A percentile compares a stretch with the other conserved stretches of the same genome.
Evolutionary conservation across 257 asterid species (phyloP).

Genomic region (Solanum medicagineum): DNA sequence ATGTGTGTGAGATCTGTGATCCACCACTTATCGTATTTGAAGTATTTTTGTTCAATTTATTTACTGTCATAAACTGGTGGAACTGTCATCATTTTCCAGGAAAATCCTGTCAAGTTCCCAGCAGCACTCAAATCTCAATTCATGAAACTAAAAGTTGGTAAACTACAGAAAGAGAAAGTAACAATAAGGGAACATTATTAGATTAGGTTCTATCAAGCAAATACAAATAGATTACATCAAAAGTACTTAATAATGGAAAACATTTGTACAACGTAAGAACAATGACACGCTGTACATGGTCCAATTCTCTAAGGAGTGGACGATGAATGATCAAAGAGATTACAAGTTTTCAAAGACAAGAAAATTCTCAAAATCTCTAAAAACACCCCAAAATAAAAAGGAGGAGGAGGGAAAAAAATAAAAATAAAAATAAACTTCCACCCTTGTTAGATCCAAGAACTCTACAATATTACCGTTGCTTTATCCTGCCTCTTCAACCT

Average conservation of each 20-base stretch:
- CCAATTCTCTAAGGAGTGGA: neutral
- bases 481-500: neutral
- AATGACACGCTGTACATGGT: neutral
- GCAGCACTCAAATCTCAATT: neutral
- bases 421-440: neutral
- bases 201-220: neutral
- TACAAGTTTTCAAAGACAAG: neutral
- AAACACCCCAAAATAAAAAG: neutral
- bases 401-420: neutral
- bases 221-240: neutral
- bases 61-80: neutral
- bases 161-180: neutral
- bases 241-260: neutral
- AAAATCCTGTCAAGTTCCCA: neutral
- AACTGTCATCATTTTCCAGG: neutral
- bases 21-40: neutral
- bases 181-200: neutral
- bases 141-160: neutral
- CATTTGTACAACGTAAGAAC: slow-evolving; percentile 3
- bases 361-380: neutral
- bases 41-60: too few species aligned
- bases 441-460: neutral
- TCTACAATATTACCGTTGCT: neutral
- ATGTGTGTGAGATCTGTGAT: neutral
- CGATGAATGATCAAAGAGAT: neutral